These are phyloP conservation scores for Podospora fimiseda DNA, from an alignment of 495 filamentous ascomycete species.

Conservation along the genomic window DNA sequence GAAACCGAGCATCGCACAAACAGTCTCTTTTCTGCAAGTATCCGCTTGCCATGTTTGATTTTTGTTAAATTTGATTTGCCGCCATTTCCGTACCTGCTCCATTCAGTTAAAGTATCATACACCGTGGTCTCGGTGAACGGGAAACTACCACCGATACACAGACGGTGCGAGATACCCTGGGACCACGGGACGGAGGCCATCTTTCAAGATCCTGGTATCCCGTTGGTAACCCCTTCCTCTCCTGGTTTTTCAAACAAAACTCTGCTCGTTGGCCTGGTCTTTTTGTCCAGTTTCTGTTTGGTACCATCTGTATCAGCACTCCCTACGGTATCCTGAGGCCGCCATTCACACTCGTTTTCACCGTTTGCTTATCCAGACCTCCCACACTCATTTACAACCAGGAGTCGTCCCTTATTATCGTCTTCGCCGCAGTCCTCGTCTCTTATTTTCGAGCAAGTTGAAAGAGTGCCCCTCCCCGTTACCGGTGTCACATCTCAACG, in stretches of 20 bases:
- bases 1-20: slow-evolving; percentile 8
- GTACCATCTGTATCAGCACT: slow-evolving; percentile 8
- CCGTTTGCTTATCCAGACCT: not conserved
- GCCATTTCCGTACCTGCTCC: not conserved
- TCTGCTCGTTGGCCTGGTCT: no score
- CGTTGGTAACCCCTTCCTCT: not conserved
- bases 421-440: not conserved
- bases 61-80: not conserved
- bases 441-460: not conserved
- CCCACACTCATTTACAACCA: no score
- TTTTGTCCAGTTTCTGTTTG: no score
- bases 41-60: not conserved
- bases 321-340: no score
- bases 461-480: not conserved
- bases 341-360: not conserved
- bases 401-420: not conserved
- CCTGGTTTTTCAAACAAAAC: not conserved
- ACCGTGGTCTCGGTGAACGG: not conserved
- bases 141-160: not conserved
- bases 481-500: not conserved
- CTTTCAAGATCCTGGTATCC: not conserved
- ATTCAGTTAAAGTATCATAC: no score
- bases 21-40: not conserved
- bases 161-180: not conserved
- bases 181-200: not conserved